Evolutionary conservation across 306 rosid species (phyloP).

Genomic region (Trifolium pratense): DNA sequence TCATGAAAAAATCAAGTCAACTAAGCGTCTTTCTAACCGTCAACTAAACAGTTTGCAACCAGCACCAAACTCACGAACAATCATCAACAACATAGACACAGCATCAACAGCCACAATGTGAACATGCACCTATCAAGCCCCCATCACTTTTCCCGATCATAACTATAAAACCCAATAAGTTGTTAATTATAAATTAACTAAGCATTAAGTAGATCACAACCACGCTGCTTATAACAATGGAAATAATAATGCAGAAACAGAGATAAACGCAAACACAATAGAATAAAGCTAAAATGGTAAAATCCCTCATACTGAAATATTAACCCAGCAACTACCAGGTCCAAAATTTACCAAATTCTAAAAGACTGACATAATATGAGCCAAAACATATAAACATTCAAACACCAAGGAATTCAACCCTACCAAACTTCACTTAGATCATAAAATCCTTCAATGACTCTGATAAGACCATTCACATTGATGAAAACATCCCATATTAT

Average conservation of each 20-base stretch:
- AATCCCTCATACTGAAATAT: conserved; percentile 35
- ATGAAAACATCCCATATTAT: conserved; percentile 45
- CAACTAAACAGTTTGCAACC: conserved; percentile 62
- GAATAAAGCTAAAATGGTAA: conserved; percentile 32
- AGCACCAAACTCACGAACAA: conserved; percentile 72
- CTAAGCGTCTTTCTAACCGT: conserved; percentile 61
- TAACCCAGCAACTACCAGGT: conserved; percentile 48
- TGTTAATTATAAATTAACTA: conserved; percentile 50
- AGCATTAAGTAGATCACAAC: conserved; percentile 36
- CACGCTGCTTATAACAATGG: conserved; percentile 25
- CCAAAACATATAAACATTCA: conserved; percentile 45
- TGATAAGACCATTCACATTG: conserved; percentile 51
- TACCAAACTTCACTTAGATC: conserved; percentile 64
- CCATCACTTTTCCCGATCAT: conserved; percentile 64
- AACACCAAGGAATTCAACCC: conserved; percentile 56
- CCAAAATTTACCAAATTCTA: conserved; percentile 43
- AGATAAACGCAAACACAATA: background rate
- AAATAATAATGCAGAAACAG: conserved; percentile 34
- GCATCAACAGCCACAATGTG: conserved; percentile 71
- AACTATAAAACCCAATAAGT: conserved; percentile 90
- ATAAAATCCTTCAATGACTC: conserved; percentile 48
- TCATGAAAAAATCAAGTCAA: conserved; percentile 54
- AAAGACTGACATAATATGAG: conserved; percentile 35
- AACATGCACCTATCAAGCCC: conserved; percentile 69
- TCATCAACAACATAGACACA: conserved; percentile 70